Conservation (phyloP, 495 filamentous ascomycete genomes). For the Tirmania nivea region DNA sequence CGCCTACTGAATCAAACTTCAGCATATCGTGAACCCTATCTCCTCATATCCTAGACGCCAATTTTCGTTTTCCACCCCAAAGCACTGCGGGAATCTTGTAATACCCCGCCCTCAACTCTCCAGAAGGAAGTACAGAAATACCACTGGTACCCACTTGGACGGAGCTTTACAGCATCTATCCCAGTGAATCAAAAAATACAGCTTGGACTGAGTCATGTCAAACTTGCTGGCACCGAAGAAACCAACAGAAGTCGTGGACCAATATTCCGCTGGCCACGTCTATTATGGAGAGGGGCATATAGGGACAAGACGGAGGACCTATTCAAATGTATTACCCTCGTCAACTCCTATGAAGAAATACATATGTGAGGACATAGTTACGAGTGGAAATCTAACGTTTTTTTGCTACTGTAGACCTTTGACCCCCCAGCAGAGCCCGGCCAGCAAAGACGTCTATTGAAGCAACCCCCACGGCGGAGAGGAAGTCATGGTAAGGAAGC, state of each 20-base stretch:
- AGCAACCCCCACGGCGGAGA: conserved; percentile 21
- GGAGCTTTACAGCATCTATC: too few relatives aligned
- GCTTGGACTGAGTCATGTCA: background rate
- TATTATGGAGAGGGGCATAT: background rate
- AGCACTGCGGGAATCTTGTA: too few relatives aligned
- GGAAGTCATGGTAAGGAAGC: conserved; percentile 29
- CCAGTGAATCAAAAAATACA: too few relatives aligned
- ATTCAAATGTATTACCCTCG: background rate
- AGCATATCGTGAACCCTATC: too few relatives aligned
- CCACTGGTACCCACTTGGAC: too few relatives aligned
- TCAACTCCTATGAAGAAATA: background rate
- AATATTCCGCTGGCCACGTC: background rate
- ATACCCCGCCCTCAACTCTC: too few relatives aligned
- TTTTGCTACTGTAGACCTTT: conserved; percentile 19
- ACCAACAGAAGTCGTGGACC: background rate
- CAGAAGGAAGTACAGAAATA: too few relatives aligned
- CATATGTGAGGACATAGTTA: background rate
- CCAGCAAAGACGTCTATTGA: conserved; percentile 21
- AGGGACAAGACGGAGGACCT: background rate
- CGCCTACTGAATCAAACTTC: too few relatives aligned
- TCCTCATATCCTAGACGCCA: too few relatives aligned
- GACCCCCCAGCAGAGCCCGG: conserved; percentile 23
- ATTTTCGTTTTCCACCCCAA: too few relatives aligned
- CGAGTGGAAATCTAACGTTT: background rate
- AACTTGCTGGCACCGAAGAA: background rate